Evolutionary conservation across 2,329 filamentous ascomycete genomes (phyloP).

Genomic region (Colletotrichum chrysophilum): DNA sequence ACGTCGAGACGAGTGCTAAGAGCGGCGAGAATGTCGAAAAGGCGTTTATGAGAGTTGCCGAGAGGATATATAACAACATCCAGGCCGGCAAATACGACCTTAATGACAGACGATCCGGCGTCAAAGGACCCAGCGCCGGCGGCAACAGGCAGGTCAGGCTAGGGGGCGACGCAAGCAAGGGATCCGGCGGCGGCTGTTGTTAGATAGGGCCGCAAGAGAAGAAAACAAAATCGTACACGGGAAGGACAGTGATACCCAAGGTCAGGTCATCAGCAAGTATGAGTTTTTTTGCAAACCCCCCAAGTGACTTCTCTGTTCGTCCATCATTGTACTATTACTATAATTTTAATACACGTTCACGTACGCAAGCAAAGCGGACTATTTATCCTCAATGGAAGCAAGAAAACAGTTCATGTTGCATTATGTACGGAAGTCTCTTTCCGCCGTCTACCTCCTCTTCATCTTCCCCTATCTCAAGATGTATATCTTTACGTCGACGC

Average conservation of each 20-base stretch:
- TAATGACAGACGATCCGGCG: conserved; percentile 89
- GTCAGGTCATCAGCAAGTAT: conserved; percentile 9
- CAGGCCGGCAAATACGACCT: conserved; percentile 94
- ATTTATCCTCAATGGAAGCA: neutral
- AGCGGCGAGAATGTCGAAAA: conserved; percentile 92
- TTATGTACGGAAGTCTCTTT: conserved; percentile 12
- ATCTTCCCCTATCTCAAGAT: neutral
- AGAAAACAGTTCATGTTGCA: conserved; percentile 18
- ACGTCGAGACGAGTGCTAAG: conserved; percentile 96
- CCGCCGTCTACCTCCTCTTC: neutral
- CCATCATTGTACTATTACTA: conserved; percentile 11
- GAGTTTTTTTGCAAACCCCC: neutral
- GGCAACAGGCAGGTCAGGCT: conserved; percentile 53
- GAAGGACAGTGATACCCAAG: conserved; percentile 21
- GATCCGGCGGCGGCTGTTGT: conserved; percentile 52
- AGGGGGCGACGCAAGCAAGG: conserved; percentile 41
- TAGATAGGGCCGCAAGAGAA: conserved; percentile 30
- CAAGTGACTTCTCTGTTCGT: neutral
- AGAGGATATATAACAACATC: conserved; percentile 96
- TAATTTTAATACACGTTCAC: conserved; percentile 16
- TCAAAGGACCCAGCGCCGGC: conserved; percentile 73
- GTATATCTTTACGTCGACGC: neutral
- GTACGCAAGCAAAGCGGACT: neutral
- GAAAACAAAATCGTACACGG: neutral
- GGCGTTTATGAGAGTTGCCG: conserved; percentile 91